Base-by-base conservation (phyloP, 805 yeast genomes). In the Metschnikowia lachancei region DNA sequence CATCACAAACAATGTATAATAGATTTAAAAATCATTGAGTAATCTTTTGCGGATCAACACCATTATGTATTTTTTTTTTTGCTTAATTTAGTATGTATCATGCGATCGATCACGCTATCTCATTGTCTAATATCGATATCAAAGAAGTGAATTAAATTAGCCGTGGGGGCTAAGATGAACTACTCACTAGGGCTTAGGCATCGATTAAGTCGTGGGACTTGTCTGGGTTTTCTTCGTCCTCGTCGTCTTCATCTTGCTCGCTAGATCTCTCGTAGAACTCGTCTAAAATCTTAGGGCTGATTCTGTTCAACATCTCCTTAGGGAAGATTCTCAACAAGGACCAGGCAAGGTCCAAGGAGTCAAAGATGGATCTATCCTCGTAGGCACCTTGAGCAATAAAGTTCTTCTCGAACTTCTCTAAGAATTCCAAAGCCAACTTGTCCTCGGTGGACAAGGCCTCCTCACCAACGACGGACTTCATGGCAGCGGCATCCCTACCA, bases 381-480 rank as follows among this genome's bases (percentile, higher is more conserved):
- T 94, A 94, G 44, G 97, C 92, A 67, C 98, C 98, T 76, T 94
- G 99, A 39, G 90, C 64, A 61, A 94, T 89, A 63, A 95, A 95
- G 44, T 92, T 86, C 78, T 87, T 89, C 73, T 94, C 99, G 61
- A 94, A 94, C 75, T 94, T 94, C 67, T 95, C 99, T 74, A 94
- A 82, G 68, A 94, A 94, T 76, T 94, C 99, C 65, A 94, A 80
- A 2, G 99, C 94, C 56, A 94, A 79, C 74, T 95, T 95, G 74
- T 94, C 99, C 71, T 94, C 99, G 54, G 88, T 88, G 29, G 97
- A 90, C 63, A 94, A 78, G 30, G 99, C 99, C 73, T 94, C 99
- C 73, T 94, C 99, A 82, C 99, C 99, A 60, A 94, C 99, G 57
- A 94, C 99, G 12, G 99, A 96, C 76, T 94, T 94, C 99, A 94